Evolutionary conservation across 495 filamentous ascomycete species (phyloP), one percentile per base, ranked within the genome.

Genomic region (Aspergillus cristatus): DNA sequence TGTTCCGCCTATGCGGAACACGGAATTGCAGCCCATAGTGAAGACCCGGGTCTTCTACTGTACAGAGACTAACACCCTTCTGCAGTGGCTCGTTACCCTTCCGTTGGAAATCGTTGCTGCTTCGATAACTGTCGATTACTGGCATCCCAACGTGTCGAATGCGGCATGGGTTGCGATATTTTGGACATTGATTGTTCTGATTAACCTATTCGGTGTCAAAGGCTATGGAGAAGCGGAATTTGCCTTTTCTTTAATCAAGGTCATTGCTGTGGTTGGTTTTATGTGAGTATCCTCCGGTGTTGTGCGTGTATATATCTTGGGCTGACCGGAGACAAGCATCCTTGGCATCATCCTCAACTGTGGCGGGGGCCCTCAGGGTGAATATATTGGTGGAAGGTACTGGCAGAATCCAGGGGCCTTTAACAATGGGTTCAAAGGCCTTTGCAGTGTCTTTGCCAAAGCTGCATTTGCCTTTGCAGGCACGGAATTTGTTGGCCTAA

Each of bases 171-270:
- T 95, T n/a, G 72, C 82, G 12, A 70, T 95, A 37, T 93, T 94
- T 62, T 78, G 88, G 46, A 34, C 74, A 0, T 36, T 79, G 36
- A 86, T 94, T 40, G 68, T 93, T 28, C 41, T 56, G 3, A 89
- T 95, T 61, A 95, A 95, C 57, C 53, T 94, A 31, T 87, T 88
- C 39, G 86, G 86, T 34, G 84, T 95, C 26, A 79, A 79, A 44
- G 84, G 80, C 18, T 95, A 94, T 45, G 88, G 88, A 47, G 88
- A 95, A 59, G 87, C 86, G 2, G 88, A 94, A 53, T 94, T 94
- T 46, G 65, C 84, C 39, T 94, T 95, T 45, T 81, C 88, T 6
- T 67, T 85, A 14, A 64, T 94, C 59, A 98, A 98, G 60, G 74
- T 95, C 37, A 64, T 79, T 41, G 89, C 90, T 20, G 78, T 96